Evolutionary conservation across 225 moss, liverwort and hornwort genomes (phyloP).

Genomic region (Pseudoscleropodium purum): DNA sequence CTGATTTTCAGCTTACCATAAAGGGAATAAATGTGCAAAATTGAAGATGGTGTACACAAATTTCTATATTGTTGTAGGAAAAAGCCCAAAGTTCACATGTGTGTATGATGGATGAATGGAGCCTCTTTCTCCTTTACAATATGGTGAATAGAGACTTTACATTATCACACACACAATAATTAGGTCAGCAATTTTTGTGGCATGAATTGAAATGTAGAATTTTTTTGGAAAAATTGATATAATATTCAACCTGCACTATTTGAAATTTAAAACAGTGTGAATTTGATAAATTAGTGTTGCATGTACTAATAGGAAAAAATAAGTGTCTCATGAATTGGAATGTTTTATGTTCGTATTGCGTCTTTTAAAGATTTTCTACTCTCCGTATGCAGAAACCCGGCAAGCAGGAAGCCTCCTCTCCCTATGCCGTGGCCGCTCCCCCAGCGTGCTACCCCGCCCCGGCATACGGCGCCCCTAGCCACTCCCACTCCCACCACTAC

Average conservation of each 20-base stretch:
- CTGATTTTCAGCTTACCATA: background rate
- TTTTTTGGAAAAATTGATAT: background rate
- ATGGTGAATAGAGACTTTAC: background rate
- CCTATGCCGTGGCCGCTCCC: background rate
- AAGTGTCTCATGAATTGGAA: background rate
- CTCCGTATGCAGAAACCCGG: slow-evolving; percentile 22
- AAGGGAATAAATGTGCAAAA: background rate
- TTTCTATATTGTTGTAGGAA: background rate
- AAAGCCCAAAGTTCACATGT: background rate
- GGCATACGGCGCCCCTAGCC: background rate
- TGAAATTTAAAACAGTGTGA: background rate
- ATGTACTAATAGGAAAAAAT: no score
- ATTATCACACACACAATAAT: background rate
- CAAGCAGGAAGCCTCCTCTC: background rate
- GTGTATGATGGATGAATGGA: background rate
- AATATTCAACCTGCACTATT: background rate
- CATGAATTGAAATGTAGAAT: background rate
- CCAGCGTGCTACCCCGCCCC: background rate
- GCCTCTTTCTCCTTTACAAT: background rate
- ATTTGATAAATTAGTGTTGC: background rate
- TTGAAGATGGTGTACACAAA: background rate
- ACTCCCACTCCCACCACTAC: background rate
- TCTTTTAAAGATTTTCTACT: background rate
- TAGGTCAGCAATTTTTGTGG: background rate
- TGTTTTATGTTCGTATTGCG: background rate